phyloP scores from a whole-genome alignment of 768 basidiomycete species.

The Hypholoma fasciculare region DNA sequence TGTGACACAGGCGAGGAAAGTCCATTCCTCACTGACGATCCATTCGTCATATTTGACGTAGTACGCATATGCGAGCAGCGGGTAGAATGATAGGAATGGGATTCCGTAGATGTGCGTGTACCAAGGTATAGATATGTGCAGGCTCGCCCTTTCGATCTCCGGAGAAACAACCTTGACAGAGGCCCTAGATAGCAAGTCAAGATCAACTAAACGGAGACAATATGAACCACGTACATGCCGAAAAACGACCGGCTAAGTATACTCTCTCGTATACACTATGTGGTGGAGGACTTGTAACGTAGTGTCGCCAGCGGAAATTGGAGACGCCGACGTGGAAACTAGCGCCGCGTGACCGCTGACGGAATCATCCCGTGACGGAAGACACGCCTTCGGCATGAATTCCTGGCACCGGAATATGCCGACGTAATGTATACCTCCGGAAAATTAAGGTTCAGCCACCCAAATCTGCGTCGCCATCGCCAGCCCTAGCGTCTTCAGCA shows the following conservation, averaged over 20 bases:
- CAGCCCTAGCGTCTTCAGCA: conserved; percentile 2
- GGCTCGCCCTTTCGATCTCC: conserved; percentile 67
- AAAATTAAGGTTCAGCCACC: conserved; percentile 14
- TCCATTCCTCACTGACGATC: conserved; percentile 96
- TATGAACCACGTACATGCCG: neutral
- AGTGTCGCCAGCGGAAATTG: neutral
- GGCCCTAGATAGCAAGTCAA: conserved; percentile 29
- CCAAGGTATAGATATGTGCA: conserved; percentile 69
- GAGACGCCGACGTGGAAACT: neutral
- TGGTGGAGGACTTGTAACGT: neutral
- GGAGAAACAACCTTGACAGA: conserved; percentile 57
- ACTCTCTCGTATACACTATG: neutral
- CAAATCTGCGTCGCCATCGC: neutral
- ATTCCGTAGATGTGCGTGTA: conserved; percentile 70
- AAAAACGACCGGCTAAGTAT: neutral
- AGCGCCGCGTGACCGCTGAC: neutral
- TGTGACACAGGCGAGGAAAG: conserved; percentile 86
- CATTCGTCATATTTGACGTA: conserved; percentile 88
- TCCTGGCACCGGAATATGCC: conserved; percentile 2
- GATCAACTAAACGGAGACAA: neutral
- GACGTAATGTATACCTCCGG: conserved; percentile 2
- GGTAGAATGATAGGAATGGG: conserved; percentile 81
- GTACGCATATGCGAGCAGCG: conserved; percentile 88
- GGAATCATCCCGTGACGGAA: neutral
- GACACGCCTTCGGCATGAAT: neutral